Percentiles rank a stretch among this genome's conserved stretches.
Evolutionary conservation across 2,329 filamentous ascomycete genomes (phyloP).

Genomic region (Trematosphaeria pertusa): DNA sequence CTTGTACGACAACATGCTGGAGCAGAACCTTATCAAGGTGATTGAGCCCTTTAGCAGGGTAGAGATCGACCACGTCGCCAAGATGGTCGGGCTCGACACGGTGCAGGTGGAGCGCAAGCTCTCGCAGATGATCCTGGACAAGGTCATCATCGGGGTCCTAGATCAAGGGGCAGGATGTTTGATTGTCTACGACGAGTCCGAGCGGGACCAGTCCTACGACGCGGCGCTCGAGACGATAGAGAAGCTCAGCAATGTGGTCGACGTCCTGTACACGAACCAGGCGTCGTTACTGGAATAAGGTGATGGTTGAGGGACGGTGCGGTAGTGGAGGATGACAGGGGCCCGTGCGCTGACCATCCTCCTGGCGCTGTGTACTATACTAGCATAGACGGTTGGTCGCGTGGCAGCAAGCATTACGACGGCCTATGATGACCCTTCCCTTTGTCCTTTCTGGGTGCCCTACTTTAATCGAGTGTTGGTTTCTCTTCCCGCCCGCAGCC

Average conservation of each 20-base stretch:
- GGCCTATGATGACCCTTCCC: constrained; percentile 13
- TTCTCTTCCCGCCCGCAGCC: too few relatives aligned
- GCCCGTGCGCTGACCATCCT: neutral
- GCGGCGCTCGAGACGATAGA: constrained; percentile 93
- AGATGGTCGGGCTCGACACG: constrained; percentile 96
- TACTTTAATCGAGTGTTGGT: too few relatives aligned
- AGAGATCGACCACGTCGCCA: constrained; percentile 94
- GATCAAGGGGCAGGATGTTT: constrained; percentile 98
- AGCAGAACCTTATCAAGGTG: constrained; percentile 99
- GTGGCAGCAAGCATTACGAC: constrained; percentile 24
- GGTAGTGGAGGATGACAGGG: constrained; percentile 3
- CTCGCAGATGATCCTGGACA: constrained; percentile 99
- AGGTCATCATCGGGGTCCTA: constrained; percentile 96
- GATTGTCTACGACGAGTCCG: constrained; percentile 95
- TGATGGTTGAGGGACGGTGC: neutral
- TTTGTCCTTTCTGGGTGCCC: neutral
- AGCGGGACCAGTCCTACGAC: constrained; percentile 92
- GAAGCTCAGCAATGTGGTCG: constrained; percentile 95
- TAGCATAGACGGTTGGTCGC: constrained; percentile 35
- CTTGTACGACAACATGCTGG: constrained; percentile 97
- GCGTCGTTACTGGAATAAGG: constrained; percentile 88
- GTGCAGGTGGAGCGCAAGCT: constrained; percentile 98
- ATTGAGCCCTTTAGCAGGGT: constrained; percentile 98
- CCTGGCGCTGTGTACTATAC: constrained; percentile 38
- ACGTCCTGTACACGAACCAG: constrained; percentile 97